These are phyloP conservation scores for Strobilomyces echinocephalus DNA, from an alignment of 768 basidiomycete species.

Conservation along the genomic window DNA sequence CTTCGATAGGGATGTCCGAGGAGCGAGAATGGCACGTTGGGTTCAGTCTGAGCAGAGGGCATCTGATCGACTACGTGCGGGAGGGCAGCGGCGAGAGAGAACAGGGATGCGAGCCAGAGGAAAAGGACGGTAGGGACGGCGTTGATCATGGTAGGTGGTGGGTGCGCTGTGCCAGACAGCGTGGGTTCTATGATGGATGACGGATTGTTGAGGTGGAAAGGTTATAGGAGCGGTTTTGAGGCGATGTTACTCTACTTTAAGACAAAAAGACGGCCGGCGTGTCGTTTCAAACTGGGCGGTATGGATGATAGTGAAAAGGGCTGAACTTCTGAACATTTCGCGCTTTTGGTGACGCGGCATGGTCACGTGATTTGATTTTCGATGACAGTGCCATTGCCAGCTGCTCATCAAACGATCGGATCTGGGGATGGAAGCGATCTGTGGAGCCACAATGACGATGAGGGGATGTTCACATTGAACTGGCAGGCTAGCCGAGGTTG, in stretches of 20 bases:
- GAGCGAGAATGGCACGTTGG: slow-evolving; percentile 11
- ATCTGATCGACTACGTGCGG: background rate
- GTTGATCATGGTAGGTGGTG: slow-evolving; percentile 1
- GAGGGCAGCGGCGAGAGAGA: slow-evolving; percentile 5
- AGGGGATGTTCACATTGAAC: background rate
- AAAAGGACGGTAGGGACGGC: background rate
- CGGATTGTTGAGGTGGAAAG: background rate
- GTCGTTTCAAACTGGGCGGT: background rate
- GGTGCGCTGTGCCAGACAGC: background rate
- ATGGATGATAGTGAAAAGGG: background rate
- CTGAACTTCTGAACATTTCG: background rate
- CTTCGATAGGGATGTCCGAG: slow-evolving; percentile 13
- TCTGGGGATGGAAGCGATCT: background rate
- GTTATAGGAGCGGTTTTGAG: background rate
- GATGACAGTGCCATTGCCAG: too few species aligned
- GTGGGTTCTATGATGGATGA: background rate
- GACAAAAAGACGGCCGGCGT: slow-evolving; percentile 13
- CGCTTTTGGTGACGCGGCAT: background rate
- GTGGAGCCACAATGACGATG: background rate
- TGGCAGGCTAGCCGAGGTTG: background rate
- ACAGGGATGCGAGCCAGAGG: slow-evolving; percentile 11
- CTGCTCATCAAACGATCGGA: background rate
- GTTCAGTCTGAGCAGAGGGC: background rate
- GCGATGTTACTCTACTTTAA: background rate
- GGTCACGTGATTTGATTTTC: slow-evolving; percentile 19